Evolutionary conservation across 352 stramenopile species (phyloP).

Genomic region (Globisporangium heterothallicum): DNA sequence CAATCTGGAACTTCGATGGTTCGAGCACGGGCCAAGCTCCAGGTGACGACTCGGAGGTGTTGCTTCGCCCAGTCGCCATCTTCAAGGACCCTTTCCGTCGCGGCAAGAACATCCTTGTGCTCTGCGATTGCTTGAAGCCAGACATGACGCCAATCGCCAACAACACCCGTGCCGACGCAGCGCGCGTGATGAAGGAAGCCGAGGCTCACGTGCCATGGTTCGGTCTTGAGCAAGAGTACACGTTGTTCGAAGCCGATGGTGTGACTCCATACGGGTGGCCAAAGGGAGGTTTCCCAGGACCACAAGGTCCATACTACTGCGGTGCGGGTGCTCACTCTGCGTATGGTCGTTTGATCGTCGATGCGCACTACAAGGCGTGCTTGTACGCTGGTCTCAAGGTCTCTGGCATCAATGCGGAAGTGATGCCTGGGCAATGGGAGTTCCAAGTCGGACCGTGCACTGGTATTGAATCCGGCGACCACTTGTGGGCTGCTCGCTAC

Average conservation of each 20-base stretch:
- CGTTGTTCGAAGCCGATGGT: conserved; percentile 86
- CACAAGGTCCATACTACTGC: conserved; percentile 93
- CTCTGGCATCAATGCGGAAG: conserved; percentile 96
- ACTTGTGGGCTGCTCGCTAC: conserved; percentile 97
- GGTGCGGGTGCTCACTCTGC: conserved; percentile 93
- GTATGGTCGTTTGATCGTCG: conserved; percentile 93
- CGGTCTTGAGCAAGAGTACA: conserved; percentile 98
- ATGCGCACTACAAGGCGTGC: conserved; percentile 94
- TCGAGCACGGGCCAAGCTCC: conserved; percentile 95
- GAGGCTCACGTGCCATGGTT: conserved; percentile 85
- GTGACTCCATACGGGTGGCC: conserved; percentile 91
- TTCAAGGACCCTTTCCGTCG: conserved; percentile 96
- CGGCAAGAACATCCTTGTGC: conserved; percentile 94
- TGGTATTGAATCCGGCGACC: conserved; percentile 95
- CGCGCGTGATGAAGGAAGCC: conserved; percentile 65
- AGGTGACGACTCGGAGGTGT: conserved; percentile 96
- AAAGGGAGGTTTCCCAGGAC: conserved; percentile 83
- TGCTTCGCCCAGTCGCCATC: conserved; percentile 89
- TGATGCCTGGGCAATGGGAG: conserved; percentile 97
- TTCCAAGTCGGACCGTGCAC: conserved; percentile 97
- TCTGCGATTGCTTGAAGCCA: conserved; percentile 97
- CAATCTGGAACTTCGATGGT: conserved; percentile 98
- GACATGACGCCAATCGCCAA: conserved; percentile 89
- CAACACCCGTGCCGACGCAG: conserved; percentile 86
- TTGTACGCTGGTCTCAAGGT: conserved; percentile 95